Evolutionary conservation across 1,284 basidiomycete genomes (phyloP).

Genomic region (Puccinia polysora): DNA sequence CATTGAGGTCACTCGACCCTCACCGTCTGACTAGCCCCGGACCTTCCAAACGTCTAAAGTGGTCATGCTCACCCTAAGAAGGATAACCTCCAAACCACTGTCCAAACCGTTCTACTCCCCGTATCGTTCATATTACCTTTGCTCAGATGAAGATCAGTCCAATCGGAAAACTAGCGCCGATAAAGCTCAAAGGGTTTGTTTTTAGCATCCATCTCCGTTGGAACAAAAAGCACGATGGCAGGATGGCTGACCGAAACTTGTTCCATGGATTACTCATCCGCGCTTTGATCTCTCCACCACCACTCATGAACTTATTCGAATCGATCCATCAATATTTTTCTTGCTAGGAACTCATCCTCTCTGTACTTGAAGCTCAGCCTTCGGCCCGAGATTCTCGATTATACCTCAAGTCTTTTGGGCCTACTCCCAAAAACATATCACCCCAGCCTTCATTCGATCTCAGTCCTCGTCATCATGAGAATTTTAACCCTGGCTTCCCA

Average conservation of each 20-base stretch:
- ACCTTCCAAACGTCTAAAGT: no score
- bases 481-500: conserved; percentile 47
- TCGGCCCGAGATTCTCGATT: conserved; percentile 82
- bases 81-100: no score
- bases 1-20: no score
- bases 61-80: no score
- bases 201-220: neutral
- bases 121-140: conserved; percentile 24
- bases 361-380: conserved; percentile 86
- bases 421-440: conserved; percentile 51
- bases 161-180: conserved; percentile 19
- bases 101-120: no score
- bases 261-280: neutral
- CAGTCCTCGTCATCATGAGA: neutral
- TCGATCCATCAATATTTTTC: conserved; percentile 41
- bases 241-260: no score
- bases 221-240: neutral
- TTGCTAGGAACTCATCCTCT: conserved; percentile 89
- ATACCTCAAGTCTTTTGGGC: conserved; percentile 77
- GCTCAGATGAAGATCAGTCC: conserved; percentile 11
- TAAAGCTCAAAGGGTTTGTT: conserved; percentile 14
- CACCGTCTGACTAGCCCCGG: no score
- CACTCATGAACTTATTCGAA: neutral
- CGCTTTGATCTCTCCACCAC: neutral
- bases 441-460: conserved; percentile 45